Evolutionary conservation across 2,329 filamentous ascomycete genomes (phyloP).

Genomic region (Alternaria dauci): DNA sequence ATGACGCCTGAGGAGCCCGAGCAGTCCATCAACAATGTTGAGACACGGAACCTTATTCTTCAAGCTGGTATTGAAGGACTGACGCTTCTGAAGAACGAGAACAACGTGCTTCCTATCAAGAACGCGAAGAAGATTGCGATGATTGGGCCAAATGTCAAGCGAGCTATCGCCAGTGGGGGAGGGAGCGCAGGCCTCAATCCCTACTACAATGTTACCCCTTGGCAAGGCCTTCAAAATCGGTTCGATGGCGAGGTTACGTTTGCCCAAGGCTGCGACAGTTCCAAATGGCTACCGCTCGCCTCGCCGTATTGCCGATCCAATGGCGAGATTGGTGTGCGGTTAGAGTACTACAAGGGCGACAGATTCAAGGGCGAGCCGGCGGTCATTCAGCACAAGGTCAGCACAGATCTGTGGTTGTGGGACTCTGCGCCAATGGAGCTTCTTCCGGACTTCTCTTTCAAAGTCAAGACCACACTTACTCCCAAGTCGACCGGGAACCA

Average conservation of each 20-base stretch:
- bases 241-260: constrained; percentile 66
- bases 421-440: constrained; percentile 71
- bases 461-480: constrained; percentile 68
- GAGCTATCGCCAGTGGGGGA: constrained; percentile 72
- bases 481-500: constrained; percentile 68
- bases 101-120: constrained; percentile 65
- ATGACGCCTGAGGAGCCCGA: constrained; percentile 66
- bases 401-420: constrained; percentile 75
- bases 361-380: constrained; percentile 67
- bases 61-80: constrained; percentile 69
- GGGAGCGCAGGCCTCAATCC: constrained; percentile 74
- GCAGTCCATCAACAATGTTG: constrained; percentile 60
- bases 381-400: constrained; percentile 66
- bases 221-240: constrained; percentile 67
- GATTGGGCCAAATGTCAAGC: constrained; percentile 73
- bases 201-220: constrained; percentile 71
- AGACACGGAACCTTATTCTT: constrained; percentile 68
- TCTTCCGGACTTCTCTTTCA: constrained; percentile 70
- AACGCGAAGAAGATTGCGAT: constrained; percentile 68
- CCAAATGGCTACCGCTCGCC: constrained; percentile 72
- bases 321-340: constrained; percentile 67
- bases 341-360: constrained; percentile 72
- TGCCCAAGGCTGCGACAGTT: constrained; percentile 68
- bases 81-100: constrained; percentile 71
- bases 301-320: constrained; percentile 66